A percentile compares a stretch with the other conserved stretches of the same genome.
phyloP scores from a whole-genome alignment of 345 rosid genomes.

The Gossypium ekmanianum region DNA sequence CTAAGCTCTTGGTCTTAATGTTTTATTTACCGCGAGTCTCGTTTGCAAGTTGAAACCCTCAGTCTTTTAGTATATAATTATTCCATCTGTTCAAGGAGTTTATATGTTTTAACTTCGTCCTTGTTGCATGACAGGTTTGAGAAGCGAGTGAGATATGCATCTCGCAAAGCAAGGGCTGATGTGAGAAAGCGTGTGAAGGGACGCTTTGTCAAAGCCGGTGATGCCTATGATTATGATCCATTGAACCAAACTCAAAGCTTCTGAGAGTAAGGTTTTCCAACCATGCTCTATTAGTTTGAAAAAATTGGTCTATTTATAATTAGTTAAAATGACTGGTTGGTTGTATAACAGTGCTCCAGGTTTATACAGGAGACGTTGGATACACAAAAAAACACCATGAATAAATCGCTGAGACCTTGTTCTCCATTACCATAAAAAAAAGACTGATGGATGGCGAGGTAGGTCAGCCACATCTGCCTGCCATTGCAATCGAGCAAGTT shows the following conservation, averaged over 20 bases:
- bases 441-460: slow-evolving; percentile 11
- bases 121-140: slow-evolving; percentile 59
- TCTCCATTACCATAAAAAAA: slow-evolving; percentile 12
- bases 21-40: too few relatives aligned
- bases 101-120: background rate
- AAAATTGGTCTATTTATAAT: slow-evolving; percentile 14
- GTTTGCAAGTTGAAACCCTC: too few relatives aligned
- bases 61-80: too few relatives aligned
- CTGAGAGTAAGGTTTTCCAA: slow-evolving; percentile 41
- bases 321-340: slow-evolving; percentile 19
- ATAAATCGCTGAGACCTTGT: slow-evolving; percentile 22
- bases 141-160: slow-evolving; percentile 88
- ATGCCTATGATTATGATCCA: slow-evolving; percentile 90
- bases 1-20: too few relatives aligned
- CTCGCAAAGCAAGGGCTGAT: slow-evolving; percentile 98
- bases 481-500: background rate
- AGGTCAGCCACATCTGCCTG: slow-evolving; percentile 13
- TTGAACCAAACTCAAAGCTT: slow-evolving; percentile 75
- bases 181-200: slow-evolving; percentile 97
- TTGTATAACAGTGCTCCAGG: slow-evolving; percentile 26
- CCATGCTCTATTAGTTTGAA: slow-evolving; percentile 24
- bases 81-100: background rate
- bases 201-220: slow-evolving; percentile 94
- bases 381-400: slow-evolving; percentile 21
- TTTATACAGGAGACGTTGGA: slow-evolving; percentile 16